Evolutionary conservation across 1,139 yeast genomes (phyloP).

Genomic region (Debaryomyces subglobosus): DNA sequence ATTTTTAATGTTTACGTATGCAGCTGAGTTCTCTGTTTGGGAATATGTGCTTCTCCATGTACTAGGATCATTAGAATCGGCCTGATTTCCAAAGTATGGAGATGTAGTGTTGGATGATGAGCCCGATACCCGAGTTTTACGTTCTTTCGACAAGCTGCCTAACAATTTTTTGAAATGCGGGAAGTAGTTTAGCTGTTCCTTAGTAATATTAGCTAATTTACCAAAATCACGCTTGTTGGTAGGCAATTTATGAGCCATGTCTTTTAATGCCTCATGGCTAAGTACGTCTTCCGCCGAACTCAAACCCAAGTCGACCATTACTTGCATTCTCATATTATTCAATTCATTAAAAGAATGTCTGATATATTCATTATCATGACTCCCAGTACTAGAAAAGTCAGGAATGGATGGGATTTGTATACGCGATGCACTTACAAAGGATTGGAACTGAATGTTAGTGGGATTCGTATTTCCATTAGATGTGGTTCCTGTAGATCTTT

Average conservation of each 20-base stretch:
- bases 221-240: slow-evolving; percentile 54
- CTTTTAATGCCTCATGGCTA: slow-evolving; percentile 52
- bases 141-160: slow-evolving; percentile 37
- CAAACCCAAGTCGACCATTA: slow-evolving; percentile 45
- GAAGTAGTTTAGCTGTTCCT: slow-evolving; percentile 47
- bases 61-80: neutral
- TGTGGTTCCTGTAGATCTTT: slow-evolving; percentile 1
- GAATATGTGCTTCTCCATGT: slow-evolving; percentile 2
- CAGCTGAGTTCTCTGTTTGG: neutral
- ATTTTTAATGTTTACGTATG: slow-evolving; percentile 1
- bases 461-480: slow-evolving; percentile 1
- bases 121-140: slow-evolving; percentile 20
- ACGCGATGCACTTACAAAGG: slow-evolving; percentile 30
- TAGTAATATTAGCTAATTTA: slow-evolving; percentile 41
- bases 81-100: slow-evolving; percentile 14
- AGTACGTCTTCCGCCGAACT: slow-evolving; percentile 46
- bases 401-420: slow-evolving; percentile 1
- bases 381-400: neutral
- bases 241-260: slow-evolving; percentile 60
- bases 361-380: slow-evolving; percentile 26
- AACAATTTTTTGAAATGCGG: slow-evolving; percentile 49
- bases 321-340: slow-evolving; percentile 45
- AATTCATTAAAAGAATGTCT: slow-evolving; percentile 46
- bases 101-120: slow-evolving; percentile 12
- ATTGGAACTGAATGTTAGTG: slow-evolving; percentile 13